Percentiles rank a stretch among this genome's conserved stretches.
These are phyloP conservation scores for Axilococcus clingmanii DNA, from an alignment of 139 green algal species.

Conservation along the genomic window DNA sequence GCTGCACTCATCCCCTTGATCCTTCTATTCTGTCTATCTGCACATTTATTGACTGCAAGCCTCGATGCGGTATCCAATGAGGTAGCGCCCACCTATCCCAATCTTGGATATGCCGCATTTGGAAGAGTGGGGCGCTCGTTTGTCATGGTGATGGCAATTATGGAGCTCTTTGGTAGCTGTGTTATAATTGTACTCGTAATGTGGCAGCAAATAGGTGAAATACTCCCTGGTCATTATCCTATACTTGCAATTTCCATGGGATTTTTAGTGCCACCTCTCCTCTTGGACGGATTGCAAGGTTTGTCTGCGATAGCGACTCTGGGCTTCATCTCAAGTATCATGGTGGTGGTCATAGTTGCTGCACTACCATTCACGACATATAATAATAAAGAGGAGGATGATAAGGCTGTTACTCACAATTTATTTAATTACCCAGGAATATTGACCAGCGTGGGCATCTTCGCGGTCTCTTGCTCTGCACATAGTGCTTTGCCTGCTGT, in stretches of 20 bases:
- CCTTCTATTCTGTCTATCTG: slow-evolving; percentile 25
- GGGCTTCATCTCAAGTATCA: slow-evolving; percentile 18
- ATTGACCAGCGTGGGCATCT: slow-evolving; percentile 38
- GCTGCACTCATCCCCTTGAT: slow-evolving; percentile 1
- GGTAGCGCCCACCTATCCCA: not conserved
- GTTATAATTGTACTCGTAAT: slow-evolving; percentile 31
- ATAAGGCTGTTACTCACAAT: slow-evolving; percentile 1
- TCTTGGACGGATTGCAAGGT: slow-evolving; percentile 21
- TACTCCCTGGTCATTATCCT: slow-evolving; percentile 12
- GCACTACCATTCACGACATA: slow-evolving; percentile 18
- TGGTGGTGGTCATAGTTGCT: slow-evolving; percentile 20
- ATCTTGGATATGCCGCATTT: not conserved
- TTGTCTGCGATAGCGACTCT: slow-evolving; percentile 19
- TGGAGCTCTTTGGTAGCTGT: slow-evolving; percentile 32
- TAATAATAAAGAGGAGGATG: slow-evolving; percentile 10
- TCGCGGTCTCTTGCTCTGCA: slow-evolving; percentile 33
- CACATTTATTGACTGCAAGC: slow-evolving; percentile 21
- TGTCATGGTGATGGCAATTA: slow-evolving; percentile 20
- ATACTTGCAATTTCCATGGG: slow-evolving; percentile 5
- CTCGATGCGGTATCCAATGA: slow-evolving; percentile 25
- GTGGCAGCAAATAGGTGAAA: slow-evolving; percentile 27
- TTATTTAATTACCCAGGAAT: slow-evolving; percentile 11
- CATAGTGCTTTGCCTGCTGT: slow-evolving; percentile 44
- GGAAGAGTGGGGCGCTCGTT: slow-evolving; percentile 10
- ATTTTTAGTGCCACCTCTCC: slow-evolving; percentile 20